phyloP scores from a whole-genome alignment of 2,329 filamentous ascomycete species.

The Cytospora mali region DNA sequence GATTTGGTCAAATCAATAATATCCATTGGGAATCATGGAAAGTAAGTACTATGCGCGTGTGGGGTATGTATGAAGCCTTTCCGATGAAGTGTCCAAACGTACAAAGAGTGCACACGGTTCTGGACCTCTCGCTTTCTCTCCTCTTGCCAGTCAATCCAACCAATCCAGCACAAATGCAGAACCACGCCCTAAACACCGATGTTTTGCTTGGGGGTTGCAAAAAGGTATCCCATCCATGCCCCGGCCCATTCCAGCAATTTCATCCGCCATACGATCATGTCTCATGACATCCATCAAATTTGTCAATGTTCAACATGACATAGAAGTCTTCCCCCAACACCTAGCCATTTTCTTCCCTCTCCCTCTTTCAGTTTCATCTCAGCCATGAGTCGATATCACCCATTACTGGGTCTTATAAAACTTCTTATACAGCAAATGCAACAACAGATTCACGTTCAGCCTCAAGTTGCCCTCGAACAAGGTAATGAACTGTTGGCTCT shows the following conservation, averaged over 20 bases:
- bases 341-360: background rate
- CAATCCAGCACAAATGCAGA: slow-evolving; percentile 24
- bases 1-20: background rate
- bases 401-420: slow-evolving; percentile 77
- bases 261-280: slow-evolving; percentile 19
- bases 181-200: slow-evolving; percentile 25
- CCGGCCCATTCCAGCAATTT: background rate
- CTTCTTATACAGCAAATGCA: slow-evolving; percentile 98
- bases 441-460: slow-evolving; percentile 93
- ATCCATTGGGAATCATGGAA: background rate
- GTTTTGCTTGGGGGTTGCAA: slow-evolving; percentile 18
- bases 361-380: too few relatives aligned
- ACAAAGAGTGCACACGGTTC: slow-evolving; percentile 3
- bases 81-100: background rate
- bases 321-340: background rate
- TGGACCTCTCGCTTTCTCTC: background rate
- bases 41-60: background rate
- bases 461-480: slow-evolving; percentile 84
- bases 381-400: background rate
- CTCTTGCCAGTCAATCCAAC: slow-evolving; percentile 18
- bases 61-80: background rate
- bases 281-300: slow-evolving; percentile 11
- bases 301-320: background rate
- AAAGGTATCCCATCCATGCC: slow-evolving; percentile 17
- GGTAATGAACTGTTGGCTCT: slow-evolving; percentile 94